Base-by-base conservation (phyloP, 2,329 filamentous ascomycete species). In the Helotiales sp. region DNA sequence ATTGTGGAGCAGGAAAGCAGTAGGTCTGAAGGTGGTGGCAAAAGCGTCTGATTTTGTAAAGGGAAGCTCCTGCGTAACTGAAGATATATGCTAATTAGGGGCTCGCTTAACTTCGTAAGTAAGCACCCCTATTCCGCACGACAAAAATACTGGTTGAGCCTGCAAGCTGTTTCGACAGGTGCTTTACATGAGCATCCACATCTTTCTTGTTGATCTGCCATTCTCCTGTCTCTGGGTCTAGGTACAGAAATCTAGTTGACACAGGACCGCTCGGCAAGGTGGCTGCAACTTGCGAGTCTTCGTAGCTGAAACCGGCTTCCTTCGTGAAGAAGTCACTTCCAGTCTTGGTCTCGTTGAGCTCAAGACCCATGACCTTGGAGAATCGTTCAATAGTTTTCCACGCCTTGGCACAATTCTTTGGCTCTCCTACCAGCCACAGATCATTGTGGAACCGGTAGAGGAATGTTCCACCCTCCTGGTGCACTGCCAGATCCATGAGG, bases 371-470 rank as follows among this genome's bases (percentile, higher is more conserved):
- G 1, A 86, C 77, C 0, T 74, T 71, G 4, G 82, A 79, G 70
- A 90, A 91, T 2, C 81, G 76, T 3, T 82, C 78, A 71, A 91
- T 82, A 0, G 84, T 80, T 17, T 82, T 74, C 89, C 89, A 91
- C 0, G 86, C 87, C 54, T 81, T 79, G n/a, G 82, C 79, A 24
- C 84, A 85, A 3, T 79, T 79, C 6, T 77, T 71, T 58, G 87
- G 82, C 11, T 86, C 80, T 10, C 84, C 83, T 85, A 88, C 90
- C 74, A 90, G 87, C 87, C 87, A 91, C 49, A 90, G 80, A 70
- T 90, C 87, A 69, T 90, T 88, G 55, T 89, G 84, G 54, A 89
- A 80, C 10, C 89, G 84, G 75, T 88, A 88, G 6, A 90, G 76
- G 20, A 82, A 79, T 3, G 80, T 78, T 0, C 86, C 86, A 0